Conservation (phyloP, 305 asterid genomes). For the Rubia peregrina region DNA sequence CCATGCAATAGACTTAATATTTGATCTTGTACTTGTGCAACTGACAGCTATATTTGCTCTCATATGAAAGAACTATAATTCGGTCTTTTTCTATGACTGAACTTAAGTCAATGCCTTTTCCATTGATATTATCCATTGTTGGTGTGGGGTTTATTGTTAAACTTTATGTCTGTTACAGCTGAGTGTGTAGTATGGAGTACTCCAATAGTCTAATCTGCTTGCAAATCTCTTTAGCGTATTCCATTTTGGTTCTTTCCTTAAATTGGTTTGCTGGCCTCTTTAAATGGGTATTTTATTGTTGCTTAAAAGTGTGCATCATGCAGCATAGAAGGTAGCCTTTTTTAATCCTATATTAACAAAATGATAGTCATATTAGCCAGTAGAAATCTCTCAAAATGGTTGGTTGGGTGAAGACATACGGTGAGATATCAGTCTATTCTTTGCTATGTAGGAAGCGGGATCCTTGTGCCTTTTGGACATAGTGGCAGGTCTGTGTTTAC, state of each 20-base stretch:
- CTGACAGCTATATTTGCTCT: background rate
- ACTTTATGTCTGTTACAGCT: background rate
- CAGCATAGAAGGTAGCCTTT: background rate
- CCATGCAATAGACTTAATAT: background rate
- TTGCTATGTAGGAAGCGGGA: background rate
- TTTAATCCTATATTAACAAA: background rate
- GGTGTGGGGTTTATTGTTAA: background rate
- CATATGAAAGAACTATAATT: too few relatives aligned
- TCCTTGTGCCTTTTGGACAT: slow-evolving; percentile 4
- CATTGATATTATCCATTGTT: slow-evolving; percentile 1
- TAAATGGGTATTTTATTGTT: background rate
- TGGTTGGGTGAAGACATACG: background rate
- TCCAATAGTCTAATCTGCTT: slow-evolving; percentile 7
- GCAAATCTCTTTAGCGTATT: background rate
- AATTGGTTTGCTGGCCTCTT: background rate
- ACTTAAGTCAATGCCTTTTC: background rate
- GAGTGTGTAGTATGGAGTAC: background rate
- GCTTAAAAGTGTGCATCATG: background rate
- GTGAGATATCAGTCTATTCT: background rate
- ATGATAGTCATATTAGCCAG: background rate
- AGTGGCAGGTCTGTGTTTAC: background rate
- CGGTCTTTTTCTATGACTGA: background rate
- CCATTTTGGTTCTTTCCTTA: background rate
- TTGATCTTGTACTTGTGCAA: background rate
- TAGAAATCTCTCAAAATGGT: background rate